A percentile compares a stretch with the other conserved stretches of the same genome.
Conservation (phyloP, 768 basidiomycete genomes). For the Suillus variegatus region DNA sequence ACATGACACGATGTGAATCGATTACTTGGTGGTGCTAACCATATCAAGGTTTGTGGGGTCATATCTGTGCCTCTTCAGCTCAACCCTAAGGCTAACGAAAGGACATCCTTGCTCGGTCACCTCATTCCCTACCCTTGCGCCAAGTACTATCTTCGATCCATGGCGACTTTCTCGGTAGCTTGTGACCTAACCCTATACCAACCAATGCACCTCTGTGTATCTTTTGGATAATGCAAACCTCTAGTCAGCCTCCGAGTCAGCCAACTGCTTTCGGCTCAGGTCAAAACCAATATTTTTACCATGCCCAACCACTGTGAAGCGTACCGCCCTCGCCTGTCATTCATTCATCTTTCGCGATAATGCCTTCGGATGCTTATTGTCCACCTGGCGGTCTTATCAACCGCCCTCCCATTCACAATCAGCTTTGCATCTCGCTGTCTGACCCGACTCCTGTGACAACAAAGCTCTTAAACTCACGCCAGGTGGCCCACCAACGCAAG, state of each 20-base stretch:
- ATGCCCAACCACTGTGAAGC: not conserved
- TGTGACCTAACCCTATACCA: not conserved
- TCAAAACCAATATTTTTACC: not conserved
- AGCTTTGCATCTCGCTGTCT: slow-evolving; percentile 23
- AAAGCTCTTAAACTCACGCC: slow-evolving; percentile 13
- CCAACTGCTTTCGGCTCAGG: not conserved
- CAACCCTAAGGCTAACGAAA: too few relatives aligned
- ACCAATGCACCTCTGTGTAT: not conserved
- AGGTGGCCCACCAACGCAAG: slow-evolving; percentile 2
- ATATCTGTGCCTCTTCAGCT: not conserved
- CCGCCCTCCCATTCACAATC: slow-evolving; percentile 12
- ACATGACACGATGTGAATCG: too few relatives aligned
- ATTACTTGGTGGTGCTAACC: too few relatives aligned
- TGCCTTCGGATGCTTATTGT: slow-evolving; percentile 13
- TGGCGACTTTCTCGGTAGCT: not conserved
- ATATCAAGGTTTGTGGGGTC: not conserved
- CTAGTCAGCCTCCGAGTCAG: slow-evolving; percentile 1
- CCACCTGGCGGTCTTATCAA: slow-evolving; percentile 15
- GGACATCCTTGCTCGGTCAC: not conserved
- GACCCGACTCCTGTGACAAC: slow-evolving; percentile 25
- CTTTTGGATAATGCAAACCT: not conserved
- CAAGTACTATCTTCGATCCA: not conserved
- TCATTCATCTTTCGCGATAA: not conserved
- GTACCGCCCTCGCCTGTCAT: not conserved
- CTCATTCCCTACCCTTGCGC: not conserved